phyloP scores from a whole-genome alignment of 192 early-diverging fungal species.

The Spizellomyces sp. region DNA sequence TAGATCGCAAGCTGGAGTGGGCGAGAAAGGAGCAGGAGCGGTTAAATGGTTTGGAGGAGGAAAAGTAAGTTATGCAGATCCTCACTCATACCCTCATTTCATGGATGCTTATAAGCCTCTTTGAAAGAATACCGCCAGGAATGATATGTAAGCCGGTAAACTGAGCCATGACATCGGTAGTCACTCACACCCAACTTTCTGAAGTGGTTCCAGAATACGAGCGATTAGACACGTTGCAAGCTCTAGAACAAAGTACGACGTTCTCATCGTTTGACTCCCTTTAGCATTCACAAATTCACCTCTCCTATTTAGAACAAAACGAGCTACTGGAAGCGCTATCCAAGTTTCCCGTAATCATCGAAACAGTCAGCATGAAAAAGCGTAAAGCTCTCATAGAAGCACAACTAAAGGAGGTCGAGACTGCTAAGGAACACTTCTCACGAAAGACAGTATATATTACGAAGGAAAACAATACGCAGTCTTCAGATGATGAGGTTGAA shows the following conservation, averaged over 20 bases:
- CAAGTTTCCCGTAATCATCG: conserved; percentile 50
- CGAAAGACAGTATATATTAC: conserved; percentile 46
- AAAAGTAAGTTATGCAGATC: conserved; percentile 35
- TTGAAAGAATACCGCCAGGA: conserved; percentile 45
- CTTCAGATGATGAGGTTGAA: not conserved
- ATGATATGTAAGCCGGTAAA: conserved; percentile 39
- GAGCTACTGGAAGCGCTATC: conserved; percentile 40
- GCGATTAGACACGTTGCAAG: conserved; percentile 42
- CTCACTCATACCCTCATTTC: too few species aligned
- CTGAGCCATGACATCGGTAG: not conserved
- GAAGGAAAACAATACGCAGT: conserved; percentile 5
- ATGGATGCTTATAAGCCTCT: too few species aligned
- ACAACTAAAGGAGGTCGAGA: conserved; percentile 49
- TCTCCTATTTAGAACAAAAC: conserved; percentile 28
- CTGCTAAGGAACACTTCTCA: conserved; percentile 46
- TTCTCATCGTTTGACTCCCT: not conserved
- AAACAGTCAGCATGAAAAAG: conserved; percentile 40
- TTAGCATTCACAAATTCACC: conserved; percentile 10
- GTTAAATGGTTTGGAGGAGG: conserved; percentile 38
- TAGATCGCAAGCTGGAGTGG: conserved; percentile 60
- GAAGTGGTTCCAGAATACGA: conserved; percentile 50
- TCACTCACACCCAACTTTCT: not conserved
- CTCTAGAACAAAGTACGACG: conserved; percentile 36
- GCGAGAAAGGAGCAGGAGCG: conserved; percentile 52
- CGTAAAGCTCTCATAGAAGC: conserved; percentile 45